Evolutionary conservation across 805 yeast species (phyloP).

Genomic region (baker's yeast (Saccharomyces cerevisiae)): DNA sequence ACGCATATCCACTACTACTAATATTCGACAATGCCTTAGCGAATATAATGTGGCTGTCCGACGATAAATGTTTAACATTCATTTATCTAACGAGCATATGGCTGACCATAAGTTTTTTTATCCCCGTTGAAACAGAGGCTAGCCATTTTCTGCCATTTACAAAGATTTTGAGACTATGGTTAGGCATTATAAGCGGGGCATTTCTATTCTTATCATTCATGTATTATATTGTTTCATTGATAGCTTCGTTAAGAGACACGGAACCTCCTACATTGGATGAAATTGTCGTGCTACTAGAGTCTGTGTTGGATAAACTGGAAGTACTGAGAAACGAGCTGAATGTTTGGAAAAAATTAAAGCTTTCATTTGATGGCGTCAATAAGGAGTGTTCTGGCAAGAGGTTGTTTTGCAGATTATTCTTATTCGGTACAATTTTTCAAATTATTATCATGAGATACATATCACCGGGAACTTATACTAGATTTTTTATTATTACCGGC

Average conservation of each 20-base stretch:
- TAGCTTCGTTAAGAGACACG: constrained; percentile 10
- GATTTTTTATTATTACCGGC: constrained; percentile 4
- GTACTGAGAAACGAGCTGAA: constrained; percentile 13
- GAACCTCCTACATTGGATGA: constrained; percentile 31
- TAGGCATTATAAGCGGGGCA: constrained; percentile 16
- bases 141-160: background rate
- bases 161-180: constrained; percentile 9
- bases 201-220: constrained; percentile 10
- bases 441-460: constrained; percentile 10
- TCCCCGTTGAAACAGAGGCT: background rate
- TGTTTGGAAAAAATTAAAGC: background rate
- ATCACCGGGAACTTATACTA: constrained; percentile 9
- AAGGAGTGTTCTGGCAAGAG: background rate
- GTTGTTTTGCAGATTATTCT: background rate
- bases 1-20: constrained; percentile 24
- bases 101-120: constrained; percentile 10
- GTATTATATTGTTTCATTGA: constrained; percentile 18
- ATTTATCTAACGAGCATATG: constrained; percentile 16
- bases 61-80: constrained; percentile 22
- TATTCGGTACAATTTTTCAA: constrained; percentile 7
- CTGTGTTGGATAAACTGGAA: constrained; percentile 20
- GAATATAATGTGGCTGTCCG: constrained; percentile 24
- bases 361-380: background rate
- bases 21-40: constrained; percentile 20
- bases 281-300: constrained; percentile 19